These are phyloP conservation scores for Coemansia reversa DNA, from an alignment of 192 early-diverging fungal genomes.

Conservation along the genomic window DNA sequence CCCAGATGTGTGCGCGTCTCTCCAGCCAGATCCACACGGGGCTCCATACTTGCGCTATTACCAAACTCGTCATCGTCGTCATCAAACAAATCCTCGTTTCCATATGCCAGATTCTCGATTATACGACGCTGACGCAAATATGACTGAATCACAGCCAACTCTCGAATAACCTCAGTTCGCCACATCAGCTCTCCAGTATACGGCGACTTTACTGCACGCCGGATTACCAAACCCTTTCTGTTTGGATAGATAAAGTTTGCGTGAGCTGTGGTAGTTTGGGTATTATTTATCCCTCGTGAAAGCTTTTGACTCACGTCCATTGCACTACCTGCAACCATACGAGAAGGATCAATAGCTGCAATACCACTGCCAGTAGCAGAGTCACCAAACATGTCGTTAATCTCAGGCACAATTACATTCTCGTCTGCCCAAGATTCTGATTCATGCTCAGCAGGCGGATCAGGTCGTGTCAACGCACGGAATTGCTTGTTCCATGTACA, in stretches of 20 bases:
- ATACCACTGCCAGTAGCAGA: constrained; percentile 11
- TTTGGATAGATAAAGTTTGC: constrained; percentile 48
- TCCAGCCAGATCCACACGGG: constrained; percentile 16
- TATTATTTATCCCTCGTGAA: constrained; percentile 2
- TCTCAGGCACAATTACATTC: constrained; percentile 47
- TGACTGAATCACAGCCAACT: constrained; percentile 82
- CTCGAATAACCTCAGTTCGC: constrained; percentile 79
- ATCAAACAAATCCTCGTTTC: constrained; percentile 11
- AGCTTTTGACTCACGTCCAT: constrained; percentile 44
- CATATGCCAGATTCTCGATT: constrained; percentile 63
- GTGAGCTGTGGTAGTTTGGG: constrained; percentile 24
- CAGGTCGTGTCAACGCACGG: constrained; percentile 58
- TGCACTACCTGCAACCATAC: constrained; percentile 28
- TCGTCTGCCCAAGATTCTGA: constrained; percentile 34
- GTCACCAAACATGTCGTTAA: constrained; percentile 54
- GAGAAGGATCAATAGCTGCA: constrained; percentile 19
- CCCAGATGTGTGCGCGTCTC: constrained; percentile 65
- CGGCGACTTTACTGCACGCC: constrained; percentile 44
- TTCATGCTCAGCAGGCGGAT: constrained; percentile 46
- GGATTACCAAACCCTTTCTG: constrained; percentile 43
- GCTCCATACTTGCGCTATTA: constrained; percentile 6
- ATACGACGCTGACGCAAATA: constrained; percentile 82
- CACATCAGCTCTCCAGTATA: constrained; percentile 67
- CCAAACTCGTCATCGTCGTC: constrained; percentile 19
- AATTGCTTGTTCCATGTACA: constrained; percentile 93